Evolutionary conservation across 352 stramenopile species (phyloP).

Genomic region (Globisporangium perplexum): DNA sequence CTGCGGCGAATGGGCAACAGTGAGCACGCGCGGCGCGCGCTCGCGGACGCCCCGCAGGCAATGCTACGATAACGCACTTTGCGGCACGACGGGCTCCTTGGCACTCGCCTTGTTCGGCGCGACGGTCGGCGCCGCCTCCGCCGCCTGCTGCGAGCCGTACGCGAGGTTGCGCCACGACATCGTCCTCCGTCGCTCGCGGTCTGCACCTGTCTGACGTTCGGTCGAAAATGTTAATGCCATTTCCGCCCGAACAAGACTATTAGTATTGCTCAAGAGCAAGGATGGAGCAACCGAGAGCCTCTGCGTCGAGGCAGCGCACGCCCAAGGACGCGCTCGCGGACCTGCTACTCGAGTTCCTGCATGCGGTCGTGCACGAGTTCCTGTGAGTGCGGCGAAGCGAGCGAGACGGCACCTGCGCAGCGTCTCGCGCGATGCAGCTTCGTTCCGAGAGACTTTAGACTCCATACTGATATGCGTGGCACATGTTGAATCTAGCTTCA

Average conservation of each 20-base stretch:
- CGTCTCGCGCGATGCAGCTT: too few relatives aligned
- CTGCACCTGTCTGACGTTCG: too few relatives aligned
- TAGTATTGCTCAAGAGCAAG: too few relatives aligned
- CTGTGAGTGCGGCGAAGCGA: conserved; percentile 38
- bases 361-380: conserved; percentile 70
- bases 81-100: conserved; percentile 52
- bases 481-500: conserved; percentile 28
- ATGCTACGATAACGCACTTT: conserved; percentile 42
- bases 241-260: too few relatives aligned
- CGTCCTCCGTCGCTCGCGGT: too few relatives aligned
- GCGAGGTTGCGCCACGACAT: conserved; percentile 79
- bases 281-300: too few relatives aligned
- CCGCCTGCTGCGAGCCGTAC: conserved; percentile 71
- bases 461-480: background rate
- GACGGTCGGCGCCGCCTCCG: conserved; percentile 60
- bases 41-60: too few relatives aligned
- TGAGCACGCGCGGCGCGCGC: too few relatives aligned
- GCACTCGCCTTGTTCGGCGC: conserved; percentile 36
- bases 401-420: too few relatives aligned
- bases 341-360: conserved; percentile 71
- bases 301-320: conserved; percentile 6
- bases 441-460: too few relatives aligned
- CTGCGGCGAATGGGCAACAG: conserved; percentile 25
- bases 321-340: conserved; percentile 34
- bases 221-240: too few relatives aligned